Conservation (phyloP, 257 asterid species). For the Przewalskia tangutica region DNA sequence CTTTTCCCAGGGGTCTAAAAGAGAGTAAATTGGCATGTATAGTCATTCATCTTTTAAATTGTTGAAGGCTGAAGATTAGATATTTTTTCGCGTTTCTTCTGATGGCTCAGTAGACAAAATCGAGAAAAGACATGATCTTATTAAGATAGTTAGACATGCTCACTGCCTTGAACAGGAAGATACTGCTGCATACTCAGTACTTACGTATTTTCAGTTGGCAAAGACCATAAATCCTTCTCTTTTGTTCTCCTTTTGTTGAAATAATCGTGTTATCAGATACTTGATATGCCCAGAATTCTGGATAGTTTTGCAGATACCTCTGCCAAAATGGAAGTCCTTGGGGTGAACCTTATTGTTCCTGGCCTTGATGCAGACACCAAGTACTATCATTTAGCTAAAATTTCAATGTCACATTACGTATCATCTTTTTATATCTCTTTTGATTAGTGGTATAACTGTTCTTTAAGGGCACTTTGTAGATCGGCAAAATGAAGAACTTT, state of each 20-base stretch:
- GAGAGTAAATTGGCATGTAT: not conserved
- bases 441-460: not conserved
- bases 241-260: not conserved
- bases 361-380: not conserved
- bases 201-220: not conserved
- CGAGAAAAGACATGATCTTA: not conserved
- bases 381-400: not conserved
- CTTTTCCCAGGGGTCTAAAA: not conserved
- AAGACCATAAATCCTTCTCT: not conserved
- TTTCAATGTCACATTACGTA: not conserved
- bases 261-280: not conserved
- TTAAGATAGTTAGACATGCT: not conserved
- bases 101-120: not conserved
- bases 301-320: not conserved
- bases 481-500: not conserved
- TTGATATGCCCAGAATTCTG: not conserved
- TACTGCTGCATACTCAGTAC: not conserved
- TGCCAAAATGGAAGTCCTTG: not conserved
- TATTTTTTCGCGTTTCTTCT: not conserved
- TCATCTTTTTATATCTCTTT: too few relatives aligned
- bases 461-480: not conserved
- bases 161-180: not conserved
- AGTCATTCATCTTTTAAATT: not conserved
- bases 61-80: not conserved
- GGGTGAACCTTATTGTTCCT: not conserved